Evolutionary conservation across 805 yeast species (phyloP).

Genomic region (Yamadazyma olivae): DNA sequence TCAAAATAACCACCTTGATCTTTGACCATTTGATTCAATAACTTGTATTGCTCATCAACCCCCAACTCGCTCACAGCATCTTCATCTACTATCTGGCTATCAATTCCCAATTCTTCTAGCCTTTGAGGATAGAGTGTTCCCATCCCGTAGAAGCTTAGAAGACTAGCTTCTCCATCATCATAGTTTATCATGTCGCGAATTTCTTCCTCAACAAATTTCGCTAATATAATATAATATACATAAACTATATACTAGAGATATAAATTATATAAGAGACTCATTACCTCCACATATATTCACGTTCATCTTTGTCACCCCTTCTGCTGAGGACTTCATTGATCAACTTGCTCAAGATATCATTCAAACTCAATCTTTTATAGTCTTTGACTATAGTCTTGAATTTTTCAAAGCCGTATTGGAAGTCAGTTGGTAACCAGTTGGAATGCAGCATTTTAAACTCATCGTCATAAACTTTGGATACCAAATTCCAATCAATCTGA

Average conservation of each 20-base stretch:
- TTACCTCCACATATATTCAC: constrained; percentile 7
- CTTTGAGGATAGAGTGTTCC: constrained; percentile 19
- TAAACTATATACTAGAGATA: too few species aligned
- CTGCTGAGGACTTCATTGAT: constrained; percentile 5
- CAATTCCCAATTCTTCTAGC: constrained; percentile 14
- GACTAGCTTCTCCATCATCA: constrained; percentile 25
- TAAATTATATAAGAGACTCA: too few species aligned
- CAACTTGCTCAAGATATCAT: constrained; percentile 14
- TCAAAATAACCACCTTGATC: constrained; percentile 5
- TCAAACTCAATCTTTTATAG: constrained; percentile 13
- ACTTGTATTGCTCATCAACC: constrained; percentile 28
- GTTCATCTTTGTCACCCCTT: background rate
- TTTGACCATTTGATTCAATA: constrained; percentile 25
- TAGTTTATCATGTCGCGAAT: constrained; percentile 34
- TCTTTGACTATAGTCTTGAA: constrained; percentile 54
- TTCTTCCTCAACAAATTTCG: too few species aligned
- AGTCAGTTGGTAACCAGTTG: constrained; percentile 59
- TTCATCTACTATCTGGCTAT: constrained; percentile 12
- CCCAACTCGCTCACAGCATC: constrained; percentile 18
- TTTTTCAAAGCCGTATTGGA: constrained; percentile 58
- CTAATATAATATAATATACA: too few species aligned
- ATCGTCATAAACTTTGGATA: constrained; percentile 26
- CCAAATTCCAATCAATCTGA: constrained; percentile 33
- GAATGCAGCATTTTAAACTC: constrained; percentile 11
- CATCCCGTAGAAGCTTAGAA: constrained; percentile 29